A percentile compares a stretch with the other conserved stretches of the same genome.
Conservation (phyloP, 2,329 filamentous ascomycete species). For the Venturia aucupariae region DNA sequence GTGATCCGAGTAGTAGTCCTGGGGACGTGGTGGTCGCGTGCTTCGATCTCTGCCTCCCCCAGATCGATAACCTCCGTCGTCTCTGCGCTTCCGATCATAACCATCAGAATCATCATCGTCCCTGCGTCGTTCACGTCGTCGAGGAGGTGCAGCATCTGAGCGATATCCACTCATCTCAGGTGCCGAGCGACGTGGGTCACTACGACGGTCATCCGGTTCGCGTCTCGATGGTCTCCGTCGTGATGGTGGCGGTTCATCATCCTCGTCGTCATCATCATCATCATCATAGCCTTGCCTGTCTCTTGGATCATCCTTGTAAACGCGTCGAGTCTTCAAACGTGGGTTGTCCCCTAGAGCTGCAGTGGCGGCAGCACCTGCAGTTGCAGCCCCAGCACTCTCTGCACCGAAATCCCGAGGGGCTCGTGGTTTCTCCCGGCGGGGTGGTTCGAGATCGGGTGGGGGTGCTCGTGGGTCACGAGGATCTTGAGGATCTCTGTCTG, state of each 20-base stretch:
- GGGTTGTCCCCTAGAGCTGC: background rate
- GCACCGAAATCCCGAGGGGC: background rate
- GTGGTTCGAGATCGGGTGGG: background rate
- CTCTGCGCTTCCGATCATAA: conserved; percentile 13
- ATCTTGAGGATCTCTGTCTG: background rate
- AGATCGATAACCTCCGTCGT: conserved; percentile 15
- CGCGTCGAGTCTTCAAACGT: background rate
- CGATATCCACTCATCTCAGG: conserved; percentile 9
- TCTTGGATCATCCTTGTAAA: conserved; percentile 4
- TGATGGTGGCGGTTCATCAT: background rate
- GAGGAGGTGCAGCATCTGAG: conserved; percentile 15
- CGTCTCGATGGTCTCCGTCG: background rate
- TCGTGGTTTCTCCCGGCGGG: background rate
- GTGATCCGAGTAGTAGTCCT: conserved; percentile 15
- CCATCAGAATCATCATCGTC: conserved; percentile 12
- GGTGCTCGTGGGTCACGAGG: background rate
- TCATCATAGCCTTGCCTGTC: conserved; percentile 1
- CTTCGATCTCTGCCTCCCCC: conserved; percentile 9
- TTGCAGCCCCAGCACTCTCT: background rate
- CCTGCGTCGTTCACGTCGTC: conserved; percentile 15
- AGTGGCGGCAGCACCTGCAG: background rate
- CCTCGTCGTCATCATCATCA: background rate
- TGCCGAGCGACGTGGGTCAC: background rate
- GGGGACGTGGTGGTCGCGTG: conserved; percentile 1
- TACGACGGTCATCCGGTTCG: background rate